Conservation (phyloP, 225 moss, liverwort and hornwort species). For the Pseudoscleropodium purum region DNA sequence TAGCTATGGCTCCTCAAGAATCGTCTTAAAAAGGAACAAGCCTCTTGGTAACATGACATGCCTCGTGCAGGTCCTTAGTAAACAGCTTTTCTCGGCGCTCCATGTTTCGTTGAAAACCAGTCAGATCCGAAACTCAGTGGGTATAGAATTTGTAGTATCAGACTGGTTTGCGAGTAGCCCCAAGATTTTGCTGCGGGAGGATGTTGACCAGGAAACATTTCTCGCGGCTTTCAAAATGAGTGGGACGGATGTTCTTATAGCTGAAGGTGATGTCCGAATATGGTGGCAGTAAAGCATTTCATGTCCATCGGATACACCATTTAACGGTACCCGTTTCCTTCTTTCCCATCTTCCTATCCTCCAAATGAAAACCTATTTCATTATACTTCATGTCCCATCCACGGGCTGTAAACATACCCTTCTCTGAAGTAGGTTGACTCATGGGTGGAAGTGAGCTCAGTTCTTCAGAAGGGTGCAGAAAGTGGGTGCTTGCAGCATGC, state of each 20-base stretch:
- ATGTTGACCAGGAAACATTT: conserved; percentile 8
- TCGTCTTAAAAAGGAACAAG: conserved; percentile 22
- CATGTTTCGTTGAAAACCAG: conserved; percentile 21
- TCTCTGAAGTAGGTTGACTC: neutral
- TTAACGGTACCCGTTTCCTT: neutral
- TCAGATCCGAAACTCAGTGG: conserved; percentile 10
- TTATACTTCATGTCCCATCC: neutral
- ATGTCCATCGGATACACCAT: neutral
- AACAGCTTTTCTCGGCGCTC: conserved; percentile 23
- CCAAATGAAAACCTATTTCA: neutral
- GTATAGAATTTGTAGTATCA: conserved; percentile 23
- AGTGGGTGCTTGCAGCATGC: neutral
- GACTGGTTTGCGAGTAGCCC: conserved; percentile 22
- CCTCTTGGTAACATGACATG: neutral
- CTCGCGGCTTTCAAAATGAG: conserved; percentile 7
- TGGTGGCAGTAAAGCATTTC: conserved; percentile 16
- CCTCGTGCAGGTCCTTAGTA: conserved; percentile 10
- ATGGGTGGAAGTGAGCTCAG: neutral
- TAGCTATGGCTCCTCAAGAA: conserved; percentile 15
- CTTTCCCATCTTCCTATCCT: neutral
- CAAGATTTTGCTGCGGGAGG: conserved; percentile 7
- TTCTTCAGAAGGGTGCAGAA: neutral
- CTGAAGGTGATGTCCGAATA: conserved; percentile 35
- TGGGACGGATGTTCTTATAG: conserved; percentile 19
- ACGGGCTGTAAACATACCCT: neutral